Percentiles rank a stretch among this genome's conserved stretches.
Conservation (phyloP, 176 grass and related monocot genomes). For the Pontederia paniculata region DNA sequence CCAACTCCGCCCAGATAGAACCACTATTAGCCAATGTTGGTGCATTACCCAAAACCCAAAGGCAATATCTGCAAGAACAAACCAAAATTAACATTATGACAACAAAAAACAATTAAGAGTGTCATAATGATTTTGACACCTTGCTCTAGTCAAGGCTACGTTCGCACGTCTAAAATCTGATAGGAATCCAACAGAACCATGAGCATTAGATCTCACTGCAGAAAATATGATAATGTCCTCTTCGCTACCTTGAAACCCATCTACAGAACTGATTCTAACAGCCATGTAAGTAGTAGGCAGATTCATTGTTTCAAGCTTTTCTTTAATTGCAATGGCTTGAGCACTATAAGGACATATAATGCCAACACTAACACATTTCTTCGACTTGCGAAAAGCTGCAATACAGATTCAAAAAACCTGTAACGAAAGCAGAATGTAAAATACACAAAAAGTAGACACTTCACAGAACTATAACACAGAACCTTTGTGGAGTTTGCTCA, state of each 20-base stretch:
- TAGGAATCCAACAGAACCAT: slow-evolving; percentile 50
- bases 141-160: slow-evolving; percentile 52
- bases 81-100: not conserved
- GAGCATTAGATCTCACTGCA: slow-evolving; percentile 43
- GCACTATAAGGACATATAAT: slow-evolving; percentile 64
- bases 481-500: slow-evolving; percentile 42
- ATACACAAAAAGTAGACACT: no score
- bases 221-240: slow-evolving; percentile 70
- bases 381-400: slow-evolving; percentile 31
- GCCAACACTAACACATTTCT: slow-evolving; percentile 41
- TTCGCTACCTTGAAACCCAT: slow-evolving; percentile 68
- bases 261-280: slow-evolving; percentile 57
- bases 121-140: slow-evolving; percentile 15
- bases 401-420: slow-evolving; percentile 4
- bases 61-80: slow-evolving; percentile 36
- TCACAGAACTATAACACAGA: not conserved
- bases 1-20: slow-evolving; percentile 37
- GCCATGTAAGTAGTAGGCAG: slow-evolving; percentile 7
- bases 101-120: not conserved
- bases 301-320: slow-evolving; percentile 24
- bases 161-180: slow-evolving; percentile 47
- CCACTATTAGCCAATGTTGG: slow-evolving; percentile 25
- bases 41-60: slow-evolving; percentile 50
- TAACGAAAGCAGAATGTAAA: not conserved
- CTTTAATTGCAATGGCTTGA: slow-evolving; percentile 47